A percentile compares a stretch with the other conserved stretches of the same genome.
phyloP scores from a whole-genome alignment of 257 asterid genomes.

The Solanum piurae region DNA sequence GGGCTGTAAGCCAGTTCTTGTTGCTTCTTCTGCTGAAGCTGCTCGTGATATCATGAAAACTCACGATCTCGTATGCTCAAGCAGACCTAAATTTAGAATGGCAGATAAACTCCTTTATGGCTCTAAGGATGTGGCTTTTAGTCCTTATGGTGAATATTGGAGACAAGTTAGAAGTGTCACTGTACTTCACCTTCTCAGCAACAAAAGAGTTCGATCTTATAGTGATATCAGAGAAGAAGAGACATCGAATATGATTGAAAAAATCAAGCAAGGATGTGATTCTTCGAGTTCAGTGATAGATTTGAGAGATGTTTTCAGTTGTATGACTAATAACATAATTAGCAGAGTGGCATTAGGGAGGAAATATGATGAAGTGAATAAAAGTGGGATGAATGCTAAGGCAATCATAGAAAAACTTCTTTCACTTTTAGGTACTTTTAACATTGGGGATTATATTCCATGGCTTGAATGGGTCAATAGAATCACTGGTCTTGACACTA shows the following conservation, averaged over 20 bases:
- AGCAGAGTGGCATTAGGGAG: constrained; percentile 35
- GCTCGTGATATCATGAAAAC: constrained; percentile 33
- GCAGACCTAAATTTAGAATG: constrained; percentile 21
- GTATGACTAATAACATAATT: constrained; percentile 18
- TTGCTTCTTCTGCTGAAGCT: constrained; percentile 26
- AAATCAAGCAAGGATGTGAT: background rate
- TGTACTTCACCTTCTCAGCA: constrained; percentile 35
- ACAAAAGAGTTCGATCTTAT: constrained; percentile 31
- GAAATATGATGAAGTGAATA: constrained; percentile 14
- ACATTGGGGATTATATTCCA: background rate
- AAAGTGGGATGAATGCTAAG: constrained; percentile 15
- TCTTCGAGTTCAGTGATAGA: constrained; percentile 5
- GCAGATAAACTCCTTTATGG: constrained; percentile 7
- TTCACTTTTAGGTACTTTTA: background rate
- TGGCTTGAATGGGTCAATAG: constrained; percentile 4
- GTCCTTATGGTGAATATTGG: constrained; percentile 39
- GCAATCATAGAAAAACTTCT: background rate
- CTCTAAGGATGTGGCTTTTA: constrained; percentile 12
- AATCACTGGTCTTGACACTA: background rate
- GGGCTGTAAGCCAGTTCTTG: constrained; percentile 24
- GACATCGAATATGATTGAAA: background rate
- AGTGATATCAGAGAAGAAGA: constrained; percentile 25
- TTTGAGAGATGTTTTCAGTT: constrained; percentile 13
- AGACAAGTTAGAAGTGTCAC: constrained; percentile 25
- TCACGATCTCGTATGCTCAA: constrained; percentile 23